phyloP scores from a whole-genome alignment of 352 stramenopile species.

The Globisporangium barbulae region DNA sequence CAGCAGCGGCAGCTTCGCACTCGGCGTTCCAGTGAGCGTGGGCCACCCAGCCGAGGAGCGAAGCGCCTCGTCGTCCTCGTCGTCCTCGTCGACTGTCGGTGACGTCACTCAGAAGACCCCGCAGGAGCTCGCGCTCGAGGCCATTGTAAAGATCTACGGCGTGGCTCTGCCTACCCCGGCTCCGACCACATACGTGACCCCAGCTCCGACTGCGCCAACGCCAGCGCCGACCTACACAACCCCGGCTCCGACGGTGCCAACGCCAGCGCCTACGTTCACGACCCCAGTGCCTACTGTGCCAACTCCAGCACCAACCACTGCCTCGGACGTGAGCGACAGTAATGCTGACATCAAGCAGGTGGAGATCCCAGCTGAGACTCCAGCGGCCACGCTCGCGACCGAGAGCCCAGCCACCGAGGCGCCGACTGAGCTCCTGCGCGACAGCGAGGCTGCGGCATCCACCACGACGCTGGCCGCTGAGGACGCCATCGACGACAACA shows the following conservation, averaged over 20 bases:
- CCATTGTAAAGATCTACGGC: constrained; percentile 18
- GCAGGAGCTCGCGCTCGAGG: constrained; percentile 5
- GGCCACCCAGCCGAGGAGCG: constrained; percentile 1
- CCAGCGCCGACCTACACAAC: constrained; percentile 8
- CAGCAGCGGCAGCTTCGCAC: neutral
- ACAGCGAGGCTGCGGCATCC: constrained; percentile 9
- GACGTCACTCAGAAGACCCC: constrained; percentile 11
- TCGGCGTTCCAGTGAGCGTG: constrained; percentile 12
- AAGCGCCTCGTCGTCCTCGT: constrained; percentile 6
- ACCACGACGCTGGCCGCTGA: constrained; percentile 1
- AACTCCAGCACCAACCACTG: neutral
- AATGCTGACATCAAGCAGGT: constrained; percentile 21
- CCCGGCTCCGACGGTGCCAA: neutral
- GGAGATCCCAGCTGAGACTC: constrained; percentile 6
- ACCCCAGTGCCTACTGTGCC: neutral
- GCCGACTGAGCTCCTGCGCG: constrained; percentile 4
- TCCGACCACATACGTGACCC: constrained; percentile 16
- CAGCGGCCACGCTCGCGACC: constrained; percentile 6
- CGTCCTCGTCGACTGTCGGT: constrained; percentile 1
- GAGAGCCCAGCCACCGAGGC: constrained; percentile 6
- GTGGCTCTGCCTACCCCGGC: constrained; percentile 9
- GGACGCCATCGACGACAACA: neutral
- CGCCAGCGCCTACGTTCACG: constrained; percentile 4
- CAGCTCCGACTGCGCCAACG: constrained; percentile 12
- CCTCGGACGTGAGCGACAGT: neutral